Percentiles rank a stretch among this genome's conserved stretches.
phyloP scores from a whole-genome alignment of 768 basidiomycete species.

The Coprinellus micaceus region DNA sequence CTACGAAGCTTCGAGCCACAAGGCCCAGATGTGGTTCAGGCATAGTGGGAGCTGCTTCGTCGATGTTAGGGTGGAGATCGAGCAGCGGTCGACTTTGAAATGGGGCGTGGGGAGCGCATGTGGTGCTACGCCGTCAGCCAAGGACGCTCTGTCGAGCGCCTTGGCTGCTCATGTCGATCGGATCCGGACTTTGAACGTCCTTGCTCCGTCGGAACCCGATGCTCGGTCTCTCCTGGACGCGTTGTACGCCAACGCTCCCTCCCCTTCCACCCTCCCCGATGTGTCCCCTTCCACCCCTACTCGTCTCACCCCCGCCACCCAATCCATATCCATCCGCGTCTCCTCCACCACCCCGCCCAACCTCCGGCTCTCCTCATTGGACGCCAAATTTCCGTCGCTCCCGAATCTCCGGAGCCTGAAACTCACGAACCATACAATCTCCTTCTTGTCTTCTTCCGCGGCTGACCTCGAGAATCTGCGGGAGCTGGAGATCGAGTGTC shows the following conservation, averaged over 20 bases:
- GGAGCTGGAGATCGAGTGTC: conserved; percentile 15
- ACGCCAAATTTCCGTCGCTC: neutral
- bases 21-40: conserved; percentile 29
- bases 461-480: neutral
- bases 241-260: conserved; percentile 13
- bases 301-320: conserved; percentile 1
- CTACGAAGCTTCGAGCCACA: conserved; percentile 15
- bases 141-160: neutral
- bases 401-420: conserved; percentile 10
- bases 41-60: conserved; percentile 24
- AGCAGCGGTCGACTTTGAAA: neutral
- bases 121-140: neutral
- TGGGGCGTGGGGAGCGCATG: neutral
- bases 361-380: neutral
- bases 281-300: conserved; percentile 3
- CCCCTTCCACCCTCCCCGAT: neutral
- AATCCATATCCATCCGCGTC: neutral
- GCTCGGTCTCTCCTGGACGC: conserved; percentile 17
- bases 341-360: conserved; percentile 7
- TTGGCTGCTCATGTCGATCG: conserved; percentile 11
- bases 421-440: conserved; percentile 23
- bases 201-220: conserved; percentile 17
- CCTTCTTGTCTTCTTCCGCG: conserved; percentile 13
- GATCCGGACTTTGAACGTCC: conserved; percentile 16
- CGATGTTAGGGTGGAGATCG: conserved; percentile 18